Base-by-base conservation (phyloP, 371 early-diverging fungal species). In the Mortierella sp. region DNA sequence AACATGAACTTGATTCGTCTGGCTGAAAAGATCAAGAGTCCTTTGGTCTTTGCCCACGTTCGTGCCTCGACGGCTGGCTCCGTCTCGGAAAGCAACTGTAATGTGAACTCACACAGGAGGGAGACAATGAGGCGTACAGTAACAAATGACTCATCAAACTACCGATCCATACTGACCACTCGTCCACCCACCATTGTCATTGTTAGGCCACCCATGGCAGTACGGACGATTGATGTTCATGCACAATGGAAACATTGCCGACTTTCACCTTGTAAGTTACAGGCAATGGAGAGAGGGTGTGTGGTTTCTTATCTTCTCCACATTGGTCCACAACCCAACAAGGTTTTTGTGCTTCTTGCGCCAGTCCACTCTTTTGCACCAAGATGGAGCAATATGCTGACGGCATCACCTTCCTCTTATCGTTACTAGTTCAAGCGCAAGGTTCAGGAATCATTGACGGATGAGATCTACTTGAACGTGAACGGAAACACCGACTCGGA, bases 401-500 rank as follows among this genome's bases (percentile, higher is more conserved):
- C n/a, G n/a, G n/a, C n/a, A n/a, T n/a, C n/a, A n/a, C n/a, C n/a
- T 43, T 27, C 19, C 31, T 16, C 19, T n/a, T 43, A 4, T 48
- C 27, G 25, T 19, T 45, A 44, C 16, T 68, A 86, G 87, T 91
- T 94, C 62, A 94, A 94, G 63, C 85, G 94, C 28, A 81, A 79
- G 50, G 80, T 94, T 17, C 88, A 87, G 54, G 85, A 83, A 59
- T 71, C 81, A 13, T 79, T 94, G 55, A 73, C 82, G 7, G 94
- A 94, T 44, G 89, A 91, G 22, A 70, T 93, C n/a, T 94, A 86
- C 54, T 63, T 88, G 67, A 81, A 84, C 29, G 86, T 94, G 3
- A 89, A 94, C 68, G 95, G 95, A 59, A 92, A 89, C 59, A 94
- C 95, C 0, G 95, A 94, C 73, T 91, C 92, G 0, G 95, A 94